Evolutionary conservation across 148 eudicot species (phyloP).

Genomic region (Cornus controversa): DNA sequence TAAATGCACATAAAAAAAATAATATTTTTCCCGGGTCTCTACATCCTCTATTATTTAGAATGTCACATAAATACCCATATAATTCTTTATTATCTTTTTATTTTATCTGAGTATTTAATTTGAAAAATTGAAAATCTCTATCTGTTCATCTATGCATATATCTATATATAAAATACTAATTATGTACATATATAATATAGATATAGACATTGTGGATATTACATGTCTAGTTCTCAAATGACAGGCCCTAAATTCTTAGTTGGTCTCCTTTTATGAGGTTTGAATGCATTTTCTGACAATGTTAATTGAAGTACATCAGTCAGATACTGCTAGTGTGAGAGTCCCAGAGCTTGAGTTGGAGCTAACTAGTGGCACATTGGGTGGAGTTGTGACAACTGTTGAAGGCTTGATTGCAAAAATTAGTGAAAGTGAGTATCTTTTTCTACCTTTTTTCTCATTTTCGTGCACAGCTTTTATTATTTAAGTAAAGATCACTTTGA

Average conservation of each 20-base stretch:
- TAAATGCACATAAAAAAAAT: too few species aligned
- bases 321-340: slow-evolving; percentile 75
- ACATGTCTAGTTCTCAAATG: too few species aligned
- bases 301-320: slow-evolving; percentile 40
- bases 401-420: slow-evolving; percentile 89
- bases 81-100: too few species aligned
- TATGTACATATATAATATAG: too few species aligned
- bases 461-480: neutral
- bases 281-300: slow-evolving; percentile 15
- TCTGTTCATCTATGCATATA: too few species aligned
- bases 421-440: slow-evolving; percentile 70
- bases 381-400: slow-evolving; percentile 90
- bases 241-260: neutral
- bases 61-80: too few species aligned
- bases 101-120: too few species aligned
- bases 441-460: slow-evolving; percentile 1
- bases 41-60: too few species aligned
- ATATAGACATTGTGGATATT: too few species aligned
- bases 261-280: neutral
- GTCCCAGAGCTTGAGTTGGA: slow-evolving; percentile 94
- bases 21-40: too few species aligned
- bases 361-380: slow-evolving; percentile 87
- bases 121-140: too few species aligned
- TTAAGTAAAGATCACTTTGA: neutral
- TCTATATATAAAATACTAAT: too few species aligned